Evolutionary conservation across 2,329 filamentous ascomycete genomes (phyloP), one percentile per base, ranked within the genome.

Genomic region (Corinectria fuckeliana): DNA sequence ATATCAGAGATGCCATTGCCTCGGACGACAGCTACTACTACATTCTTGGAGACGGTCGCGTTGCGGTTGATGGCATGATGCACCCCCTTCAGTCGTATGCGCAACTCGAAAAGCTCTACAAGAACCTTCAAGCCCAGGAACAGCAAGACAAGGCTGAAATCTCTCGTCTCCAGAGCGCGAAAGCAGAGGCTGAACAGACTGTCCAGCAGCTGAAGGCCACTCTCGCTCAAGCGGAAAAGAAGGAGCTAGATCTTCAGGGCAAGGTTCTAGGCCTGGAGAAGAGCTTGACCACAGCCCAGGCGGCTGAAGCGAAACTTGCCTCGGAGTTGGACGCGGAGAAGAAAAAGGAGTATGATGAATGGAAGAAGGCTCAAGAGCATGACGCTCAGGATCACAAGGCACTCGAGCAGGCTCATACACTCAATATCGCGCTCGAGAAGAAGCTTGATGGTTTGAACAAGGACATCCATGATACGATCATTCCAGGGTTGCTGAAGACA

Each of bases 361-460:
- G 45, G 49, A 56, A 61, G n/a, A 55, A 53, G 5, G 30, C 28
- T n/a, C 26, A 58, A 26, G 32, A 38, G 9, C 26, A 47, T 18
- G 53, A 56, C 25, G 53, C 53, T 23, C 30, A 48, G 44, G 53
- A 56, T 25, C 53, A 56, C 44, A 56, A 56, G 53, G 53, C 53
- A 13, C 44, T 56, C 23, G 45, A 16, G 18, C n/a, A 49, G 44
- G 53, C 53, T 39, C 53, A 56, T 4, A 34, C 16, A 9, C 44
- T 25, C 16, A 26, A 36, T 21, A 18, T 21, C 16, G 53, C 21
- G 34, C 44, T 56, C 18, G 25, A 56, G 34, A 48, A 56, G 53
- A 26, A 41, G 34, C 28, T 56, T 3, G 53, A 56, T 34, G 16
- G 20, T 10, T 41, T 56, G 44, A 48, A 45, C 32, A 49, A 32